Evolutionary conservation across 2,329 filamentous ascomycete species (phyloP).

Genomic region (Cercospora sp.): DNA sequence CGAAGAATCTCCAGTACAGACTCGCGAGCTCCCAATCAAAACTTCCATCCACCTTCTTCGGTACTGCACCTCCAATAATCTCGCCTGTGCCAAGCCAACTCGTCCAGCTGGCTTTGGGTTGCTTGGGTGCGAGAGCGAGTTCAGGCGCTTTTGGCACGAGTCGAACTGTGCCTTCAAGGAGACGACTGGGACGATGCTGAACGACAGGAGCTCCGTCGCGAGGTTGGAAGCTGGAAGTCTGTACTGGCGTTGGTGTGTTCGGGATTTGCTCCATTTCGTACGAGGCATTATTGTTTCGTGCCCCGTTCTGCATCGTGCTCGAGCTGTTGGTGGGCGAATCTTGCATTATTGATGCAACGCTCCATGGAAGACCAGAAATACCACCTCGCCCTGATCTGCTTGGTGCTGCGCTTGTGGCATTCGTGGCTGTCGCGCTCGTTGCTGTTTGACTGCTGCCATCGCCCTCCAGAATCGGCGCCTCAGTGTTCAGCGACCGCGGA

Average conservation of each 20-base stretch:
- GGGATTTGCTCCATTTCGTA: conserved; percentile 4
- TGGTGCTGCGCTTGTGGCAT: conserved; percentile 26
- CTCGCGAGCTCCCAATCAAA: conserved; percentile 72
- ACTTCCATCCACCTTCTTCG: conserved; percentile 68
- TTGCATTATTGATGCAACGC: conserved; percentile 2
- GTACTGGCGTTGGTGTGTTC: conserved; percentile 10
- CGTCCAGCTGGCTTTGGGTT: conserved; percentile 37
- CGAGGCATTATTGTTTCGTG: not conserved
- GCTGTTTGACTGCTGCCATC: conserved; percentile 40
- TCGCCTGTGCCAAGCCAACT: conserved; percentile 47
- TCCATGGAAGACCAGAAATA: conserved; percentile 15
- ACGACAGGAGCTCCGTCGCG: conserved; percentile 2
- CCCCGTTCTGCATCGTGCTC: conserved; percentile 3
- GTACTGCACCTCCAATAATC: conserved; percentile 75
- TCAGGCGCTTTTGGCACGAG: conserved; percentile 36
- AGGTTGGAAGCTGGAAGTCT: conserved; percentile 8
- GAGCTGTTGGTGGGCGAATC: conserved; percentile 18
- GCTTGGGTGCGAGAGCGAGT: conserved; percentile 51
- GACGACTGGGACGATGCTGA: conserved; percentile 8
- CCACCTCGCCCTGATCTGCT: conserved; percentile 3
- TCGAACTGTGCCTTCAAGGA: conserved; percentile 11
- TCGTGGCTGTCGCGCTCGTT: conserved; percentile 43
- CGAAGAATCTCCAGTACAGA: conserved; percentile 62
- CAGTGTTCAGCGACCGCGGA: conserved; percentile 37
- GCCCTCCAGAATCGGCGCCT: conserved; percentile 26